Evolutionary conservation across 106 monocot genomes (phyloP).

Genomic region (Dioscorea alata): DNA sequence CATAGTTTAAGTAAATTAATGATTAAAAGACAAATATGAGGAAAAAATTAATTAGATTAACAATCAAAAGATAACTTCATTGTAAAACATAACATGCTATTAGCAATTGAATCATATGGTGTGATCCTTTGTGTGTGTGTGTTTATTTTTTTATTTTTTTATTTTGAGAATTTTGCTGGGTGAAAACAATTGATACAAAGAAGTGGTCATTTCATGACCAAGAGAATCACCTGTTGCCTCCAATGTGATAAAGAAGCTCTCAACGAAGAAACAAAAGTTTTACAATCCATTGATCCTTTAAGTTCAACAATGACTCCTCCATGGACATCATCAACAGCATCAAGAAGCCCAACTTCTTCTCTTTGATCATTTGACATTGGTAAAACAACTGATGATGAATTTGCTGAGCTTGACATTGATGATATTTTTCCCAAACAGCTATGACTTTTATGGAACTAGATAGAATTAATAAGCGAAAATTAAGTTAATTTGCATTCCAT

Average conservation of each 20-base stretch:
- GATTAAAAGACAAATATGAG: no score
- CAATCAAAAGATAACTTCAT: no score
- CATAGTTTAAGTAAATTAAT: no score
- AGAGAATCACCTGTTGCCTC: slow-evolving; percentile 52
- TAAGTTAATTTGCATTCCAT: no score
- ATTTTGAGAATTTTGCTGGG: no score
- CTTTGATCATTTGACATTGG: slow-evolving; percentile 15
- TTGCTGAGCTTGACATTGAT: slow-evolving; percentile 22
- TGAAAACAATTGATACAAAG: background rate
- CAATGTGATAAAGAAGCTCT: slow-evolving; percentile 51
- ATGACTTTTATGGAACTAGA: background rate
- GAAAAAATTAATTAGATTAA: no score
- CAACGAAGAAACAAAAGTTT: slow-evolving; percentile 43
- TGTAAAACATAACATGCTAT: no score
- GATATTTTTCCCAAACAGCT: slow-evolving; percentile 3
- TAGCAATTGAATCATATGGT: no score
- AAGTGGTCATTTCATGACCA: background rate
- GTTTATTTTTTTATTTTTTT: no score
- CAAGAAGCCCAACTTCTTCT: slow-evolving; percentile 36
- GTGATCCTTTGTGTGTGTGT: no score
- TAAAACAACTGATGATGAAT: slow-evolving; percentile 18
- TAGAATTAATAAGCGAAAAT: no score
- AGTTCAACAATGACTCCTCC: slow-evolving; percentile 81
- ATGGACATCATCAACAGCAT: slow-evolving; percentile 54
- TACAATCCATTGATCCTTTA: slow-evolving; percentile 47